Evolutionary conservation across 345 rosid species (phyloP).

Genomic region (Psidium friedrichsthalianum): DNA sequence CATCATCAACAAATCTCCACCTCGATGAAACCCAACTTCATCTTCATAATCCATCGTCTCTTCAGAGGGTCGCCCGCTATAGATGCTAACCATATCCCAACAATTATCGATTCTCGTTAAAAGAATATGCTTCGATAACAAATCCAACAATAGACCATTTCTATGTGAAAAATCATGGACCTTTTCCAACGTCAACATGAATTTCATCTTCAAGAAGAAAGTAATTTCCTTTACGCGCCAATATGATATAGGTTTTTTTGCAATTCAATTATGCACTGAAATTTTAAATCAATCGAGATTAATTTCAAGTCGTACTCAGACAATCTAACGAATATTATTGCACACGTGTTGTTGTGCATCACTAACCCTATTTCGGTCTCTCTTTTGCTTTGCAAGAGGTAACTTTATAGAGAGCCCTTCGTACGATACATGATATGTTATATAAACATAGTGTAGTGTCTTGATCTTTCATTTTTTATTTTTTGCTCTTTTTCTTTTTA

Average conservation of each 20-base stretch:
- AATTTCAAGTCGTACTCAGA: background rate
- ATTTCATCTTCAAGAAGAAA: background rate
- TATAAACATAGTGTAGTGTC: background rate
- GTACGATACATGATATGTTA: background rate
- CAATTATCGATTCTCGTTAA: background rate
- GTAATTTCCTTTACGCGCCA: background rate
- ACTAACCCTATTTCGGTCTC: background rate
- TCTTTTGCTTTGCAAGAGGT: background rate
- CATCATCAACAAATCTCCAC: background rate
- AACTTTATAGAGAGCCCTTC: background rate
- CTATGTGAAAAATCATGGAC: background rate
- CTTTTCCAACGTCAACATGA: background rate
- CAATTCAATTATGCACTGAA: background rate
- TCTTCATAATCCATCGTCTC: background rate
- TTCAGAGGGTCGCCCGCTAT: background rate
- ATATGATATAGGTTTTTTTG: background rate
- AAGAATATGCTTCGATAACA: background rate
- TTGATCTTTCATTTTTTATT: background rate
- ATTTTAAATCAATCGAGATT: background rate
- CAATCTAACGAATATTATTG: background rate
- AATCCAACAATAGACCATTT: background rate
- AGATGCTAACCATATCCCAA: rapidly evolving
- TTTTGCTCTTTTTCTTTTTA: background rate
- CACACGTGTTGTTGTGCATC: background rate
- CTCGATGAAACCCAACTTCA: background rate